Evolutionary conservation across 257 asterid species (phyloP).

Genomic region (Capsicum baccatum): DNA sequence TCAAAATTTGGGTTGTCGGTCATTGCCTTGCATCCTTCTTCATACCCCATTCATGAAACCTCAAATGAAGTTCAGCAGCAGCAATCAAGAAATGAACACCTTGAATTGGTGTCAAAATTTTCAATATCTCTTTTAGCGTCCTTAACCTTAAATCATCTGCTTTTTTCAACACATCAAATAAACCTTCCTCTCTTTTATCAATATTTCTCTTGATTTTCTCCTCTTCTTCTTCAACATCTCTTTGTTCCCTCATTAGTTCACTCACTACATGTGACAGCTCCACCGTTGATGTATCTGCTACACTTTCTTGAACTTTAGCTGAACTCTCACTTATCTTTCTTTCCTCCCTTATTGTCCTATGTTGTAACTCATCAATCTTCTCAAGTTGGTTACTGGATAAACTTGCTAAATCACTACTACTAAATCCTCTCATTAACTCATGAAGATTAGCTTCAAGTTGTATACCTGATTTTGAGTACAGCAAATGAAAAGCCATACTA

Average conservation of each 20-base stretch:
- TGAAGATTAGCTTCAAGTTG: conserved; percentile 59
- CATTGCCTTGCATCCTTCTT: conserved; percentile 40
- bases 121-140: conserved; percentile 49
- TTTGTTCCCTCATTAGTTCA: conserved; percentile 47
- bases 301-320: conserved; percentile 63
- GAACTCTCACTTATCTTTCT: conserved; percentile 53
- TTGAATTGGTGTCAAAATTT: conserved; percentile 50
- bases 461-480: conserved; percentile 65
- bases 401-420: conserved; percentile 47
- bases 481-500: conserved; percentile 65
- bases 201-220: conserved; percentile 34
- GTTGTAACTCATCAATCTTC: conserved; percentile 51
- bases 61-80: conserved; percentile 73
- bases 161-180: conserved; percentile 44
- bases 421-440: conserved; percentile 50
- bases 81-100: conserved; percentile 72
- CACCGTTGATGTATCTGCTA: conserved; percentile 63
- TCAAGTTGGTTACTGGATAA: conserved; percentile 47
- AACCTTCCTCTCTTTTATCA: conserved; percentile 49
- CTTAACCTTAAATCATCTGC: conserved; percentile 67
- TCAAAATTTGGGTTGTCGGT: too few relatives aligned
- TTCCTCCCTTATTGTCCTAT: conserved; percentile 49
- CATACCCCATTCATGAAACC: conserved; percentile 80
- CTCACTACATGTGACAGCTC: conserved; percentile 52
- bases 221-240: background rate